phyloP scores from a whole-genome alignment of 108 stramenopile genomes.

The Seminavis robusta region DNA sequence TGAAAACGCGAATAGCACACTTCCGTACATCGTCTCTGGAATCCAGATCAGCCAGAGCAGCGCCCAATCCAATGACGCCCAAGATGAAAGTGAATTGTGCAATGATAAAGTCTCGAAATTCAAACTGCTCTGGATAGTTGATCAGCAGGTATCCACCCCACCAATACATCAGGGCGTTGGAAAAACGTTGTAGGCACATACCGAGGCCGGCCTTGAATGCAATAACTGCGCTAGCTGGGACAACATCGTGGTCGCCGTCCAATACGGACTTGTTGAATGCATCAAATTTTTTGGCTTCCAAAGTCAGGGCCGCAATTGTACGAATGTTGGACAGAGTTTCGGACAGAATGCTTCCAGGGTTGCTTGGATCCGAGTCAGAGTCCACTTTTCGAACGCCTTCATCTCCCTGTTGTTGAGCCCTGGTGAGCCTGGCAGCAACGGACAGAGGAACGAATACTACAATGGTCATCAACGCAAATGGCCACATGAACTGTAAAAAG shows the following conservation, averaged over 20 bases:
- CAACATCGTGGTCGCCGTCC: slow-evolving; percentile 22
- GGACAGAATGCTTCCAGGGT: slow-evolving; percentile 51
- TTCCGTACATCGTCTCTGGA: slow-evolving; percentile 38
- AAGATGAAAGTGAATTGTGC: slow-evolving; percentile 62
- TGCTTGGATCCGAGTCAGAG: slow-evolving; percentile 27
- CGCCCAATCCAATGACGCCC: slow-evolving; percentile 51
- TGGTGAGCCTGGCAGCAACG: too few relatives aligned
- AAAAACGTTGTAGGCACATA: slow-evolving; percentile 8
- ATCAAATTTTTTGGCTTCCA: slow-evolving; percentile 30
- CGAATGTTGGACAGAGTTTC: slow-evolving; percentile 59
- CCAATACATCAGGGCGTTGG: too few relatives aligned
- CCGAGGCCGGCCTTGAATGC: too few relatives aligned
- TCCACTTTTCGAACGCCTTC: slow-evolving; percentile 37
- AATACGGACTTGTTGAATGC: slow-evolving; percentile 31
- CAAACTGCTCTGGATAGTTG: slow-evolving; percentile 27
- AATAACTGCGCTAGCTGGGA: too few relatives aligned
- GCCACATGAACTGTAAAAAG: too few relatives aligned
- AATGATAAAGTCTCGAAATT: slow-evolving; percentile 54
- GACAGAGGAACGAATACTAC: too few relatives aligned
- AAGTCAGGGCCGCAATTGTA: slow-evolving; percentile 54
- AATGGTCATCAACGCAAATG: too few relatives aligned
- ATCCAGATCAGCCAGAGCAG: slow-evolving; percentile 44
- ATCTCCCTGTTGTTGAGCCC: slow-evolving; percentile 31
- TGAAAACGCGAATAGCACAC: slow-evolving; percentile 55
- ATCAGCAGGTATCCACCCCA: slow-evolving; percentile 49